Conservation (phyloP, 2,329 filamentous ascomycete genomes). For the Erysiphe pulchra region DNA sequence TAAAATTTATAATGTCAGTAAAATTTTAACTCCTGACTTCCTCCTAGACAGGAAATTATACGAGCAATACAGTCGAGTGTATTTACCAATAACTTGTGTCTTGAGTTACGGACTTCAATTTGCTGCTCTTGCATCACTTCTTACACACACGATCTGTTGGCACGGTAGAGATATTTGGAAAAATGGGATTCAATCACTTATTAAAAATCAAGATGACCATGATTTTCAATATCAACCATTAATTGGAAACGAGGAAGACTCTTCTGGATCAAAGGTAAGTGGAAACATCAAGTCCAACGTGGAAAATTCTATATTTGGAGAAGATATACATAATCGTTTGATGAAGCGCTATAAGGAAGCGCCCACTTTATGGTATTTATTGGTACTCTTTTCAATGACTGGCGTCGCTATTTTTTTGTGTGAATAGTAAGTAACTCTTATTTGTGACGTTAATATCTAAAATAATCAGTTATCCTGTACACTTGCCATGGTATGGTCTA, state of each 20-base stretch:
- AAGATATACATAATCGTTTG: slow-evolving; percentile 63
- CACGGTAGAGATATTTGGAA: slow-evolving; percentile 61
- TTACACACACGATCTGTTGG: slow-evolving; percentile 66
- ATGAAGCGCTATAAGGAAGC: slow-evolving; percentile 69
- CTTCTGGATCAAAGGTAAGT: slow-evolving; percentile 3
- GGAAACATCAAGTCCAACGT: slow-evolving; percentile 17
- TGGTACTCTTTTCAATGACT: slow-evolving; percentile 51
- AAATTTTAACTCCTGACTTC: slow-evolving; percentile 53
- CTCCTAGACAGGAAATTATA: slow-evolving; percentile 57
- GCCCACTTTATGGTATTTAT: slow-evolving; percentile 55
- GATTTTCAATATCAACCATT: slow-evolving; percentile 26
- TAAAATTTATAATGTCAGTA: slow-evolving; percentile 54
- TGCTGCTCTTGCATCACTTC: slow-evolving; percentile 50
- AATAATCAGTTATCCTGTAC: slow-evolving; percentile 38
- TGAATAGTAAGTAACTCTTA: slow-evolving; percentile 38
- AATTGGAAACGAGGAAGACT: neutral
- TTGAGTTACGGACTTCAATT: slow-evolving; percentile 73
- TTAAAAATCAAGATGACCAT: slow-evolving; percentile 28
- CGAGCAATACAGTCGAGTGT: slow-evolving; percentile 57
- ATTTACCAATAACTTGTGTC: slow-evolving; percentile 67
- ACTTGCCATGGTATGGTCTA: slow-evolving; percentile 69
- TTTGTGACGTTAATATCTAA: neutral
- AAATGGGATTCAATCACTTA: slow-evolving; percentile 45
- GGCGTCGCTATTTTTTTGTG: slow-evolving; percentile 62
- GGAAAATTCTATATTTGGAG: slow-evolving; percentile 34